Evolutionary conservation across 1,139 yeast species (phyloP), one percentile per base, ranked within the genome.

Genomic region (Suhomyces kunorum): DNA sequence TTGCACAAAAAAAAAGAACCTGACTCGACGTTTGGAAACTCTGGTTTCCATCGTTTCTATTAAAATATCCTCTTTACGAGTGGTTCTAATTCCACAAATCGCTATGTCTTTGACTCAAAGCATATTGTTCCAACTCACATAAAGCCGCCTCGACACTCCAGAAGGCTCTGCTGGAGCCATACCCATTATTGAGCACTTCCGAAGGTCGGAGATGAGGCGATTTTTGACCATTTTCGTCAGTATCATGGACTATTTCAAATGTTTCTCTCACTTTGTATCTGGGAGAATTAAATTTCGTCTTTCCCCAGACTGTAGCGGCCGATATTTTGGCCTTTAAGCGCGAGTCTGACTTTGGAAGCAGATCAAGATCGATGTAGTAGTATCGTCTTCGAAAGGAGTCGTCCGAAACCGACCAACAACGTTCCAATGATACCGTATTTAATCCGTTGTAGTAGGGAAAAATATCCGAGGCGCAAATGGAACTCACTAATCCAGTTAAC

Each of bases 331-430:
- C 32, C 35, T 37, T 38, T 19, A 43, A 33, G 17, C 34, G 35
- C 15, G 17, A 16, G 29, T 30, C 35, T 25, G 38, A 39, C 20
- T 44, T 32, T 8, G 38, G 42, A 12, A 39, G 36, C 32, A 25
- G 35, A 22, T 35, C 38, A 15, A 28, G 32, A 24, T 38, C 30
- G 9, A 28, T 28, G 12, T 42, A 44, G 34, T 53, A 54, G 38
- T 51, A 50, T 23, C 54, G 57, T 39, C 68, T 42, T 8, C 51
- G 39, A 11, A 56, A 43, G 0, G 59, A 46, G 29, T 63, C 70
- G 42, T 65, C 66, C 1, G 60, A 47, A 8, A 62, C 51, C 1
- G 69, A 61, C 71, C 71, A 66, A 28, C 66, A 60, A 43, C 63
- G 60, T 39, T 61, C 66, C 8, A 63, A 40, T 5, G 55, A 45